Percentiles rank a stretch among this genome's conserved stretches.
Conservation (phyloP, 2,329 filamentous ascomycete species). For the Aspergillus quadrilineatus region DNA sequence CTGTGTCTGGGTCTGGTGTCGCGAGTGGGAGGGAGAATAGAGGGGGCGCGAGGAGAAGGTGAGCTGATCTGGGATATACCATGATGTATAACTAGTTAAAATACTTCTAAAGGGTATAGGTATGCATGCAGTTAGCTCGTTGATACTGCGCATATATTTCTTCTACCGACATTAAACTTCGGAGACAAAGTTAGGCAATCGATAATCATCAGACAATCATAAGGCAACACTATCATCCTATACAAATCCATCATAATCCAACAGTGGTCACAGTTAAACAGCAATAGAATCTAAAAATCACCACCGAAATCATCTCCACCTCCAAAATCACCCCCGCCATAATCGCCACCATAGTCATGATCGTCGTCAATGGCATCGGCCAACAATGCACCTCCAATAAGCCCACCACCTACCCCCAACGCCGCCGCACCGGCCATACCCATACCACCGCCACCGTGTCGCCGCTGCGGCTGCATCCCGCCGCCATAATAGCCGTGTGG, state of each 20-base stretch:
- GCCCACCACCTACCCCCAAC: slow-evolving; percentile 75
- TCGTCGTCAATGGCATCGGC: slow-evolving; percentile 61
- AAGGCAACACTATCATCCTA: background rate
- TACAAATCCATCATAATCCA: background rate
- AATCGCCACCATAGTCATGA: slow-evolving; percentile 30
- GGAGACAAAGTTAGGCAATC: background rate
- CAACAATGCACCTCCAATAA: slow-evolving; percentile 74
- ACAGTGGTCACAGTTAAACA: background rate
- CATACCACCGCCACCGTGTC: slow-evolving; percentile 49
- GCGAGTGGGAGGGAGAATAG: slow-evolving; percentile 29
- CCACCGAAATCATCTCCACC: slow-evolving; percentile 13
- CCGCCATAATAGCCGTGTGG: slow-evolving; percentile 35
- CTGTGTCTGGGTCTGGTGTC: slow-evolving; percentile 21
- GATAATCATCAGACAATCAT: background rate
- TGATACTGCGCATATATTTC: background rate
- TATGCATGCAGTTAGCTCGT: background rate
- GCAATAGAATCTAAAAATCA: slow-evolving; percentile 9
- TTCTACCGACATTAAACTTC: background rate
- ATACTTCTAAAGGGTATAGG: background rate
- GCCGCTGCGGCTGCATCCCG: slow-evolving; percentile 44
- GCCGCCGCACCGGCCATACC: slow-evolving; percentile 73
- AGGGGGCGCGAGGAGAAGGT: slow-evolving; percentile 1
- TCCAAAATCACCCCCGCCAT: slow-evolving; percentile 16
- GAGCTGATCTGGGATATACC: background rate
- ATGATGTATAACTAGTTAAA: background rate